Evolutionary conservation across 495 filamentous ascomycete species (phyloP).

Genomic region (Cenococcum geophilum): DNA sequence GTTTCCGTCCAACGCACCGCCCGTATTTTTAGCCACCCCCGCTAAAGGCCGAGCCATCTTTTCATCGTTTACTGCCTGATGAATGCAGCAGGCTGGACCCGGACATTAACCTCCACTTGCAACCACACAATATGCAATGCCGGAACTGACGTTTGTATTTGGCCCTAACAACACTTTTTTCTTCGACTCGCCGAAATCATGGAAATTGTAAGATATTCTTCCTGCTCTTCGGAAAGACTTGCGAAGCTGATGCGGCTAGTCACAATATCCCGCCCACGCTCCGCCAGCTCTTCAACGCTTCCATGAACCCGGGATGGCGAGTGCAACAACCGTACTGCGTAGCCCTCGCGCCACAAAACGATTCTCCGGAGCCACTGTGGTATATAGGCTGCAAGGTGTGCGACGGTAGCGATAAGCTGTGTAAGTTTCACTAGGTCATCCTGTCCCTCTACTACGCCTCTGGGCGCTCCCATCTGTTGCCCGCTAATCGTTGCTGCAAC

Average conservation of each 20-base stretch:
- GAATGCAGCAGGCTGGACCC: too few relatives aligned
- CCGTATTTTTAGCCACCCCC: neutral
- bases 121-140: constrained; percentile 20
- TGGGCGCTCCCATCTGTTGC: neutral
- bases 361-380: constrained; percentile 24
- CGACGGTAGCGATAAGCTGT: constrained; percentile 26
- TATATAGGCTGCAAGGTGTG: constrained; percentile 28
- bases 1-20: neutral
- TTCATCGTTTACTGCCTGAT: too few relatives aligned
- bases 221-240: neutral
- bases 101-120: too few relatives aligned
- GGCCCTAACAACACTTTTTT: constrained; percentile 31
- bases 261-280: constrained; percentile 26
- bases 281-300: constrained; percentile 26
- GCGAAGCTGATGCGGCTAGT: constrained; percentile 12
- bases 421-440: constrained; percentile 10
- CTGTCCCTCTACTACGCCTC: neutral
- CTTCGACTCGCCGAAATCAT: constrained; percentile 33
- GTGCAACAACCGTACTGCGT: constrained; percentile 29
- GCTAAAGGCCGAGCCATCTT: neutral
- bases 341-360: constrained; percentile 22
- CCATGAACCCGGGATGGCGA: constrained; percentile 26
- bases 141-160: constrained; percentile 27
- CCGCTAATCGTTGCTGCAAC: neutral
- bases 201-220: constrained; percentile 25